Evolutionary conservation across 139 green algal genomes (phyloP).

Genomic region (Auxenochlorella pyrenoidosa): DNA sequence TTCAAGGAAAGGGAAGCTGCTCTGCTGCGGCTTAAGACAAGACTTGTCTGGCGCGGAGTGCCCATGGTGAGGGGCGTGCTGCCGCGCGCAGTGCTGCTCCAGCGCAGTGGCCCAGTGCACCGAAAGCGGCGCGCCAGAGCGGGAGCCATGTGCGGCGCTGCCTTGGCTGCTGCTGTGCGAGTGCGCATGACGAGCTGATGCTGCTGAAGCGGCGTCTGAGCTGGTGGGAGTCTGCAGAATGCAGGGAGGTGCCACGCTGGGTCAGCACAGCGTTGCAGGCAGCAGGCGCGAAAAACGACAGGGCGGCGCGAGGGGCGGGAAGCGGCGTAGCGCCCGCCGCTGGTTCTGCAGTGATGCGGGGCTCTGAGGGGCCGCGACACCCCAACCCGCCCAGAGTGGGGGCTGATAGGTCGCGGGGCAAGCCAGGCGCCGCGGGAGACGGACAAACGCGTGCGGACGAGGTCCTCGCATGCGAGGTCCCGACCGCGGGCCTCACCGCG

Average conservation of each 20-base stretch:
- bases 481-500: neutral
- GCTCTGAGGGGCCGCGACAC: no score
- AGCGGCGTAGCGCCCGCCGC: neutral
- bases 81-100: slow-evolving; percentile 8
- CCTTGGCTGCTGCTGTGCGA: neutral
- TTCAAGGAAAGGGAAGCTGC: slow-evolving; percentile 16
- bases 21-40: slow-evolving; percentile 11
- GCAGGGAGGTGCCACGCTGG: neutral
- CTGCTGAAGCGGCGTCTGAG: neutral
- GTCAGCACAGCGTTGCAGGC: neutral
- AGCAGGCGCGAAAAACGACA: neutral
- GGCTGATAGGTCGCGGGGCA: no score
- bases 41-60: slow-evolving; percentile 15
- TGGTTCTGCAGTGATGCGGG: no score
- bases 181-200: neutral
- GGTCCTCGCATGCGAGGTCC: neutral
- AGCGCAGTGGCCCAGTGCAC: slow-evolving; percentile 28
- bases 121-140: neutral
- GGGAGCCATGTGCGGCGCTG: neutral
- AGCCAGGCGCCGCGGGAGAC: no score
- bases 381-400: no score
- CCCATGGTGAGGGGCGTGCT: slow-evolving; percentile 17
- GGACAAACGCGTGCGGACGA: no score
- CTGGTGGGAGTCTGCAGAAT: slow-evolving; percentile 16
- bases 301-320: neutral